Conservation (phyloP, 805 yeast species). For the Metschnikowia kunwiensis region DNA sequence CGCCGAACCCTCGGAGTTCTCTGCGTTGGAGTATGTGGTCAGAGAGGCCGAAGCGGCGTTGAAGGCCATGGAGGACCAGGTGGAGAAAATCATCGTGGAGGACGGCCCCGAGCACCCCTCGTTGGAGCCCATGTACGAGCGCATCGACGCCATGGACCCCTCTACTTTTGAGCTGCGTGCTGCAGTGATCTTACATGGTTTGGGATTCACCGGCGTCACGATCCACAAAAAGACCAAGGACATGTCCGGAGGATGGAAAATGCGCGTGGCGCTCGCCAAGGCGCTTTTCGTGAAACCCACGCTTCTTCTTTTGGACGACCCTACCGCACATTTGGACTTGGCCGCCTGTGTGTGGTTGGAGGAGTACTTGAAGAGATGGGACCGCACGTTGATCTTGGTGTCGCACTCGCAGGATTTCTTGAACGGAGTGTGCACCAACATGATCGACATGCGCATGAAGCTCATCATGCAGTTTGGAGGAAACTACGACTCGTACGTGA, state of each 20-base stretch:
- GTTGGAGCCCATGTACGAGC: constrained; percentile 88
- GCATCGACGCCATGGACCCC: constrained; percentile 95
- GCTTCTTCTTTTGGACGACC: constrained; percentile 89
- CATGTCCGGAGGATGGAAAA: constrained; percentile 99
- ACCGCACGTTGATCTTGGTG: constrained; percentile 87
- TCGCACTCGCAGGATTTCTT: constrained; percentile 99
- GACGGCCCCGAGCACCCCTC: constrained; percentile 92
- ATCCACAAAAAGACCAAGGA: constrained; percentile 93
- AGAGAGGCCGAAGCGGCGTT: constrained; percentile 93
- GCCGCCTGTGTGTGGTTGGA: constrained; percentile 99
- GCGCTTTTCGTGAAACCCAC: constrained; percentile 98
- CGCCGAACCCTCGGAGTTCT: constrained; percentile 87
- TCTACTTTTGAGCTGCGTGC: constrained; percentile 95
- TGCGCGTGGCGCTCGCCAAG: constrained; percentile 98
- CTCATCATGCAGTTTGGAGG: constrained; percentile 82
- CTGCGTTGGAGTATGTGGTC: constrained; percentile 95
- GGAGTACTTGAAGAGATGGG: constrained; percentile 93
- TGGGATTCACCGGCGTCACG: constrained; percentile 87
- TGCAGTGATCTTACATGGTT: constrained; percentile 91
- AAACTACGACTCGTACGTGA: constrained; percentile 94
- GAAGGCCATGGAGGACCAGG: constrained; percentile 84
- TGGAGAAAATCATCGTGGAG: constrained; percentile 81
- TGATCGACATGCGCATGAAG: constrained; percentile 95
- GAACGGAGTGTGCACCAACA: constrained; percentile 96
- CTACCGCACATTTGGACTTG: constrained; percentile 98